phyloP scores from a whole-genome alignment of 805 yeast genomes.

The Sungouiella thailandica region DNA sequence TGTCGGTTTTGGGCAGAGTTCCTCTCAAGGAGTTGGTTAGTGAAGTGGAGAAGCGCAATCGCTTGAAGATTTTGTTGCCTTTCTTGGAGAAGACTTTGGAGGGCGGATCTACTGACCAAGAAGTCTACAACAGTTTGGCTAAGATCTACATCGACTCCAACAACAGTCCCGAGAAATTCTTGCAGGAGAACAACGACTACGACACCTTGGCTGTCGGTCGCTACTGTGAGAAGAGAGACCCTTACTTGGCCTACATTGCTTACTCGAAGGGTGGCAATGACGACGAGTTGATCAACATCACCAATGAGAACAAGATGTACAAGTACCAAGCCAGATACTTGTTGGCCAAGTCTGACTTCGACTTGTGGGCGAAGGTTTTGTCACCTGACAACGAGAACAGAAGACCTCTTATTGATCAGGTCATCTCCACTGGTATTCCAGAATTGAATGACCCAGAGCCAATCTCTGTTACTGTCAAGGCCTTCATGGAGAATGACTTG shows the following conservation, averaged over 20 bases:
- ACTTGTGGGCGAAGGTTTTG: slow-evolving; percentile 78
- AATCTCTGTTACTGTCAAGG: slow-evolving; percentile 86
- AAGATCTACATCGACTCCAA: slow-evolving; percentile 97
- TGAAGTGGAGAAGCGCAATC: slow-evolving; percentile 95
- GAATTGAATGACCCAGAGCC: slow-evolving; percentile 92
- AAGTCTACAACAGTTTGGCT: slow-evolving; percentile 90
- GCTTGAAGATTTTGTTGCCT: slow-evolving; percentile 86
- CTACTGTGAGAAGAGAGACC: slow-evolving; percentile 98
- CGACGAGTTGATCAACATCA: slow-evolving; percentile 80
- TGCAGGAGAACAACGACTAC: slow-evolving; percentile 84
- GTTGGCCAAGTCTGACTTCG: slow-evolving; percentile 79
- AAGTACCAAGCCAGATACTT: slow-evolving; percentile 98
- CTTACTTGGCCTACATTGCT: slow-evolving; percentile 95
- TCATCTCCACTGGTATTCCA: slow-evolving; percentile 93
- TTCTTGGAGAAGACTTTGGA: slow-evolving; percentile 85
- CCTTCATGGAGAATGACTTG: slow-evolving; percentile 92
- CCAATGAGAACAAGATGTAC: slow-evolving; percentile 97
- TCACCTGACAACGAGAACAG: slow-evolving; percentile 75
- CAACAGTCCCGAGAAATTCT: slow-evolving; percentile 94
- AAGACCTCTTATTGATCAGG: slow-evolving; percentile 88
- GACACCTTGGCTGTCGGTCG: slow-evolving; percentile 95
- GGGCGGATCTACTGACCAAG: slow-evolving; percentile 83
- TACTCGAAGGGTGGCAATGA: slow-evolving; percentile 94
- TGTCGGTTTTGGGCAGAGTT: slow-evolving; percentile 88
- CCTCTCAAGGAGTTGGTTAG: slow-evolving; percentile 84